These are phyloP conservation scores for Komagataella pastoris DNA, from an alignment of 805 yeast genomes.

Conservation along the genomic window DNA sequence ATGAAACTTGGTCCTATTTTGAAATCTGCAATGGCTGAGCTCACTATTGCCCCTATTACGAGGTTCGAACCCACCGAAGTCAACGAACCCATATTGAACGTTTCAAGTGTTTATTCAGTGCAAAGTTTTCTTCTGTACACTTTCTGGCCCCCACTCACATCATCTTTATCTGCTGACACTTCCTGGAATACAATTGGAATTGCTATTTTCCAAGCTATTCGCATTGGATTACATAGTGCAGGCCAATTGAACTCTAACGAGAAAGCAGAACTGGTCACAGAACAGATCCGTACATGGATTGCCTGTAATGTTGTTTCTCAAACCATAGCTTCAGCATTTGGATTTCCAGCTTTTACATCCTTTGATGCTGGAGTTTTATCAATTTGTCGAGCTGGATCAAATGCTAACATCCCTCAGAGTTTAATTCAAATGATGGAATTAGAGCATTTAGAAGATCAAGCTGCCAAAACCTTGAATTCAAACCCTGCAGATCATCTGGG, in stretches of 20 bases:
- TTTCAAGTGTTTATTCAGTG: slow-evolving; percentile 85
- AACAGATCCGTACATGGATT: slow-evolving; percentile 88
- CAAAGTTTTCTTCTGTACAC: slow-evolving; percentile 85
- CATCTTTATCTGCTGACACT: slow-evolving; percentile 89
- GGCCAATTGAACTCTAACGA: slow-evolving; percentile 38
- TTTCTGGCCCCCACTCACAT: slow-evolving; percentile 92
- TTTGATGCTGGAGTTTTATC: slow-evolving; percentile 60
- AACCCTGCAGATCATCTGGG: slow-evolving; percentile 58
- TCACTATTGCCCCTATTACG: slow-evolving; percentile 82
- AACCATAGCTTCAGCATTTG: slow-evolving; percentile 81
- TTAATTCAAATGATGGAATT: slow-evolving; percentile 71
- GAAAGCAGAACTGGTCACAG: slow-evolving; percentile 40
- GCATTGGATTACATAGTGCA: slow-evolving; percentile 83
- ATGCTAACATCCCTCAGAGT: slow-evolving; percentile 33
- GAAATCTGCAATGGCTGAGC: slow-evolving; percentile 70
- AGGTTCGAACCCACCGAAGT: slow-evolving; percentile 67
- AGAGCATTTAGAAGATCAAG: slow-evolving; percentile 77
- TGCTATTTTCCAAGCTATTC: slow-evolving; percentile 83
- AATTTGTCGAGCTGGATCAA: slow-evolving; percentile 22
- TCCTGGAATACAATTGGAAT: slow-evolving; percentile 93
- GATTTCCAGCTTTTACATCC: slow-evolving; percentile 86
- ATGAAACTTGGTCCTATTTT: slow-evolving; percentile 53
- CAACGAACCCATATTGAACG: slow-evolving; percentile 74
- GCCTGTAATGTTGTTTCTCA: slow-evolving; percentile 85
- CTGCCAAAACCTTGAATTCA: slow-evolving; percentile 62